phyloP scores from a whole-genome alignment of 1,284 basidiomycete species.

The Gymnopus androsaceus region DNA sequence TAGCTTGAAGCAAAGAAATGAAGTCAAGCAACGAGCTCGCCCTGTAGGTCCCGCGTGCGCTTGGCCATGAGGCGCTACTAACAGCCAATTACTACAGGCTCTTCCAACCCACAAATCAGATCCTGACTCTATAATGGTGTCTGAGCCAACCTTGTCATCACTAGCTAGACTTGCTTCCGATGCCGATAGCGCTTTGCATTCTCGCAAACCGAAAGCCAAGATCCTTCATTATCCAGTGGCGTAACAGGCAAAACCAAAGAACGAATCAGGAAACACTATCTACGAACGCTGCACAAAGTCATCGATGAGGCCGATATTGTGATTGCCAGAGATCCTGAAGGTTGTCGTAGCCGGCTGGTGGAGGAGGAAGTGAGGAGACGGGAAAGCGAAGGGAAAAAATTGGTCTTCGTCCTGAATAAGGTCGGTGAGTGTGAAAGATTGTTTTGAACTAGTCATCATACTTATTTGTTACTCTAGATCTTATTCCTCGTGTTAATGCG shows the following conservation, averaged over 20 bases:
- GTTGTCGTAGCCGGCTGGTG: slow-evolving; percentile 82
- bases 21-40: slow-evolving; percentile 49
- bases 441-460: slow-evolving; percentile 1
- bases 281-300: slow-evolving; percentile 84
- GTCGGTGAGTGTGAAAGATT: slow-evolving; percentile 62
- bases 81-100: slow-evolving; percentile 3
- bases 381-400: slow-evolving; percentile 83
- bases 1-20: slow-evolving; percentile 63
- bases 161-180: slow-evolving; percentile 48
- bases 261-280: slow-evolving; percentile 67
- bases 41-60: slow-evolving; percentile 28
- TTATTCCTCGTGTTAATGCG: slow-evolving; percentile 88
- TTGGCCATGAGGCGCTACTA: slow-evolving; percentile 14
- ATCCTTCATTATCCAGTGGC: slow-evolving; percentile 37
- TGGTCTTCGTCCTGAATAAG: slow-evolving; percentile 92
- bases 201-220: slow-evolving; percentile 23
- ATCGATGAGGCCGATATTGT: slow-evolving; percentile 93
- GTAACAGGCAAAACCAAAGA: slow-evolving; percentile 64
- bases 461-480: too few relatives aligned
- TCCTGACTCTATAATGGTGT: slow-evolving; percentile 68
- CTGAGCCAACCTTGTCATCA: slow-evolving; percentile 68
- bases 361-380: slow-evolving; percentile 88
- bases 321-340: slow-evolving; percentile 90
- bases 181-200: slow-evolving; percentile 29
- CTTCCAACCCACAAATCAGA: slow-evolving; percentile 31